These are phyloP conservation scores for Stenocarpella maydis DNA, from an alignment of 2,329 filamentous ascomycete genomes.

Conservation along the genomic window DNA sequence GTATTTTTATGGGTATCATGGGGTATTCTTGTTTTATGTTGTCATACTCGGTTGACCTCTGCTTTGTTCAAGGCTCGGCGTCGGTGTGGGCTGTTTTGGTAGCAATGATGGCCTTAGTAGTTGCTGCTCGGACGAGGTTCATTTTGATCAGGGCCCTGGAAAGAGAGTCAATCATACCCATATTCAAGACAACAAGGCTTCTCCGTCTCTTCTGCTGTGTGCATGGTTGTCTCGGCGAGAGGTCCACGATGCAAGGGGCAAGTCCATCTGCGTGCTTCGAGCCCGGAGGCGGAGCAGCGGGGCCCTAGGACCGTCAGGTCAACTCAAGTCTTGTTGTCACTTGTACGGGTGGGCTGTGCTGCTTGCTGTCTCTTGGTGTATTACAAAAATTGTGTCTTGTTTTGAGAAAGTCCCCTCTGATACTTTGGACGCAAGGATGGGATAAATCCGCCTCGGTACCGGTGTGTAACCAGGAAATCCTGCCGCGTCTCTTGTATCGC, in stretches of 20 bases:
- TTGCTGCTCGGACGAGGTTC: neutral
- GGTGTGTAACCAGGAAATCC: too few relatives aligned
- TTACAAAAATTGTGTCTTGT: too few relatives aligned
- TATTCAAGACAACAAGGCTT: neutral
- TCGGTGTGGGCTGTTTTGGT: constrained; percentile 17
- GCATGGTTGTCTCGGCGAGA: neutral
- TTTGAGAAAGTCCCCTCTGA: too few relatives aligned
- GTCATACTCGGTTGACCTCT: constrained; percentile 4
- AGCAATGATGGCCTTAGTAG: constrained; percentile 22
- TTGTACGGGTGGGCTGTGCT: too few relatives aligned
- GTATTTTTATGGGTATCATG: neutral
- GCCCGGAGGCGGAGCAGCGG: neutral
- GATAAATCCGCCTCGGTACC: too few relatives aligned
- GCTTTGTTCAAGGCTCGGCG: constrained; percentile 25
- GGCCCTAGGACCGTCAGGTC: too few relatives aligned
- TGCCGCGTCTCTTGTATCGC: too few relatives aligned
- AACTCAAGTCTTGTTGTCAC: too few relatives aligned
- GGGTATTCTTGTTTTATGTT: constrained; percentile 11
- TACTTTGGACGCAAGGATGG: too few relatives aligned
- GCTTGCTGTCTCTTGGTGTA: too few relatives aligned
- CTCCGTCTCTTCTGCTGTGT: neutral
- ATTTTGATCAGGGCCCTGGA: constrained; percentile 9
- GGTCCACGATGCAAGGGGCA: neutral
- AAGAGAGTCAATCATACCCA: constrained; percentile 19
- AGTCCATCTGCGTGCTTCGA: too few relatives aligned